Conservation (phyloP, 345 rosid species). For the Camelina laxa region DNA sequence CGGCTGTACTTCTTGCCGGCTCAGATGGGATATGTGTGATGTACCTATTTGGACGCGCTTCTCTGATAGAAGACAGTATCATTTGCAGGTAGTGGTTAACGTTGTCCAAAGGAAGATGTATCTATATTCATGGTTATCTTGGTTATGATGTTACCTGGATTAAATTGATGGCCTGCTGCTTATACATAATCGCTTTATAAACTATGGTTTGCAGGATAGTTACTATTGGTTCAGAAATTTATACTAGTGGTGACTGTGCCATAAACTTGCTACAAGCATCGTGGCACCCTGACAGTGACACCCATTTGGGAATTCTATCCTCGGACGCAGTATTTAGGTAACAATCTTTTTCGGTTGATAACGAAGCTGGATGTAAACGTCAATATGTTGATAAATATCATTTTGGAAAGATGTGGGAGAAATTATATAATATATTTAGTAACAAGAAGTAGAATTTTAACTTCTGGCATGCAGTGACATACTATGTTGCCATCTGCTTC, state of each 20-base stretch:
- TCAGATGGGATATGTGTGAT: conserved; percentile 68
- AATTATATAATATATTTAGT: background rate
- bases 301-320: conserved; percentile 87
- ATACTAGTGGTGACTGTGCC: conserved; percentile 59
- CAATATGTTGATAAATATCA: background rate
- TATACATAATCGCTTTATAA: background rate
- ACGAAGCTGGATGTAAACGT: conserved; percentile 5
- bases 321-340: conserved; percentile 99
- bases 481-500: conserved; percentile 9
- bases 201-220: conserved; percentile 65
- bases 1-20: conserved; percentile 75
- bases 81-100: conserved; percentile 68
- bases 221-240: conserved; percentile 70
- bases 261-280: conserved; percentile 62
- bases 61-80: conserved; percentile 54
- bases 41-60: conserved; percentile 77
- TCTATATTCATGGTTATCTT: background rate
- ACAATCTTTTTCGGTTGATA: conserved; percentile 10
- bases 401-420: conserved; percentile 14
- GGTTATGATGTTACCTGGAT: background rate
- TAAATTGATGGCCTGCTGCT: conserved; percentile 11
- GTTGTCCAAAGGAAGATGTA: conserved; percentile 10
- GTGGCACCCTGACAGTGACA: conserved; percentile 89
- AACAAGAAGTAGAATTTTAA: conserved; percentile 15
- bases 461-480: conserved; percentile 17